These are phyloP conservation scores for Globisporangium cederbergense DNA, from an alignment of 352 stramenopile genomes.

Conservation along the genomic window DNA sequence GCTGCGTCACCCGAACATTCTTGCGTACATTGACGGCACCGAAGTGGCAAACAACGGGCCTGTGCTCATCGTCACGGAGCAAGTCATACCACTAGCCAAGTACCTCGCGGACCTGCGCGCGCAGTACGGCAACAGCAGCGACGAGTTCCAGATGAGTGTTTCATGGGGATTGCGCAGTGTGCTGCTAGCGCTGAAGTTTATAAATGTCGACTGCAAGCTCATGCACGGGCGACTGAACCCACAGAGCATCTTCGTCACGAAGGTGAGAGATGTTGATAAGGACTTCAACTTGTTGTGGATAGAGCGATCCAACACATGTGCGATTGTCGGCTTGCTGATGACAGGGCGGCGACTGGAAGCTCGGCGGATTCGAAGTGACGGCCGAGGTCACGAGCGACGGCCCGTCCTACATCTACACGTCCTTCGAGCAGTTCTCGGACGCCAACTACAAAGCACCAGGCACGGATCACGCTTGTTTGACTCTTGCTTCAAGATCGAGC, in stretches of 20 bases:
- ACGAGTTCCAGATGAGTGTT: slow-evolving; percentile 84
- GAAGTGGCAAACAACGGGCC: slow-evolving; percentile 81
- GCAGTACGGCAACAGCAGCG: slow-evolving; percentile 51
- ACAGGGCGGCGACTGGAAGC: slow-evolving; percentile 93
- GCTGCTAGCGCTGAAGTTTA: slow-evolving; percentile 91
- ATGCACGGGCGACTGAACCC: slow-evolving; percentile 89
- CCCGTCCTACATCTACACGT: slow-evolving; percentile 71
- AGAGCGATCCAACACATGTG: background rate
- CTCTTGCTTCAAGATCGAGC: background rate
- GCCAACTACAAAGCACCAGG: slow-evolving; percentile 77
- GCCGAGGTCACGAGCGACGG: slow-evolving; percentile 82
- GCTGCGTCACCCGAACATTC: slow-evolving; percentile 92
- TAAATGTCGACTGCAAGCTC: slow-evolving; percentile 93
- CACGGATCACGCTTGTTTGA: slow-evolving; percentile 24
- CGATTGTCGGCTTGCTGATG: background rate
- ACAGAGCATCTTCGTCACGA: slow-evolving; percentile 93
- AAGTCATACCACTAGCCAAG: slow-evolving; percentile 85
- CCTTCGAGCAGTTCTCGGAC: slow-evolving; percentile 83
- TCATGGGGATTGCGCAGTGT: slow-evolving; percentile 92
- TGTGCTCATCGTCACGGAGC: slow-evolving; percentile 93
- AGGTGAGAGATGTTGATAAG: slow-evolving; percentile 27
- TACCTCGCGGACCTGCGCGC: slow-evolving; percentile 81
- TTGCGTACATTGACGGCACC: slow-evolving; percentile 83
- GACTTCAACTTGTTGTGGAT: background rate
- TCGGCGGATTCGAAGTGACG: slow-evolving; percentile 91